Base-by-base conservation (phyloP, 352 stramenopile species). In the Globisporangium carolinianum region DNA sequence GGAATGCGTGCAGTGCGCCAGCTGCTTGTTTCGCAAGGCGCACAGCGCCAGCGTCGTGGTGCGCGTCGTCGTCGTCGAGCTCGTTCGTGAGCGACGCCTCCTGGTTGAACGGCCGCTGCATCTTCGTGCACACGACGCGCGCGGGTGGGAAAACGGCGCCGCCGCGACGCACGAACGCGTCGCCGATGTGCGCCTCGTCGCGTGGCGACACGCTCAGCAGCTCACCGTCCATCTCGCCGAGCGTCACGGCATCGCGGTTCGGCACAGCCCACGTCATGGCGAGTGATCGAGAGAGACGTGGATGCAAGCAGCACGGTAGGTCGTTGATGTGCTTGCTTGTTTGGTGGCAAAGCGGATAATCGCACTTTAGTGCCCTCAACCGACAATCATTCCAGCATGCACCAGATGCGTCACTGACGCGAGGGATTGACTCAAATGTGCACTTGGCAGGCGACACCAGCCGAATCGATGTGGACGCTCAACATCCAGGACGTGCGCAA, bases 161-260 rank as follows among this genome's bases (percentile, higher is more conserved):
- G 17, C 82, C 82, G 18, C 69, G 74, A 5, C 77, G 75, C 36
- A 88, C 66, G 52, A 87, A 91, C 47, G 72, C 77, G 60, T 89
- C 79, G 38, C 79, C 80, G 4, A 89, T 14, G 55, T 83, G 79
- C 11, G 67, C 57, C 43, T 85, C 69, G 51, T 89, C 79, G 12
- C 71, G 64, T 11, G 76, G 68, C 3, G 75, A 76, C 17, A 90
- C 75, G 61, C 77, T 89, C 64, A 87, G 83, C 42, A 92, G 69
- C 69, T 89, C 80, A 39, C 80, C 76, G 55, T 76, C 63, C 49
- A 89, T 73, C 67, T 92, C 83, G 9, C 83, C 83, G 15, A 92
- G 69, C 64, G 83, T 90, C 73, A 90, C 80, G 50, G 82, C 73
- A 55, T 88, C 77, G 35, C 56, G 53, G n/a, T 67, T 73, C 17